Evolutionary conservation across 352 stramenopile species (phyloP).

Genomic region (Phytophthora ramorum): DNA sequence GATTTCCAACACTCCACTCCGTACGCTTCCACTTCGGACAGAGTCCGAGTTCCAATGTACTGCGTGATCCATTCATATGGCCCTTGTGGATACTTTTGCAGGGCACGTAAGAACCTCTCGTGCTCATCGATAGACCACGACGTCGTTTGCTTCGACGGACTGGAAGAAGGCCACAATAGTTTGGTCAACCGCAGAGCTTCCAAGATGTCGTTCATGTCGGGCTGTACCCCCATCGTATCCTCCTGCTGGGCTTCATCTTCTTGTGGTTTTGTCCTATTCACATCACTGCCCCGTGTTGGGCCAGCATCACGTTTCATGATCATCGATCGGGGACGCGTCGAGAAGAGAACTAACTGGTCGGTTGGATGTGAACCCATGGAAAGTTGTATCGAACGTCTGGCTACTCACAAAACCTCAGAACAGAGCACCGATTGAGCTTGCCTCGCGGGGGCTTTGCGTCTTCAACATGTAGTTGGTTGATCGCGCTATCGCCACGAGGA

Average conservation of each 20-base stretch:
- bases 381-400: neutral
- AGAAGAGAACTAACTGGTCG: neutral
- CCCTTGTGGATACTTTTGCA: neutral
- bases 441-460: neutral
- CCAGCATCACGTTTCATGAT: neutral
- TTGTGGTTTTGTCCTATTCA: neutral
- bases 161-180: neutral
- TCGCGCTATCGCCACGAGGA: too few species aligned
- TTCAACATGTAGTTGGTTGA: neutral
- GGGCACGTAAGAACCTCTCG: neutral
- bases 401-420: too few species aligned
- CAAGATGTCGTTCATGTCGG: slow-evolving; percentile 9
- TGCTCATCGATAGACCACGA: neutral
- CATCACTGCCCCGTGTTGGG: neutral
- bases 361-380: neutral
- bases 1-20: neutral
- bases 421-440: neutral
- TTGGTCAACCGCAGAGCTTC: slow-evolving; percentile 5
- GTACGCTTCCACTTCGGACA: neutral
- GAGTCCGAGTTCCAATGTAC: neutral
- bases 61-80: neutral
- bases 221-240: neutral
- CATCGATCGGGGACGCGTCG: neutral
- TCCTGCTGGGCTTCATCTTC: neutral
- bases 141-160: neutral